These are phyloP conservation scores for Piromyces finnis DNA, from an alignment of 192 early-diverging fungal genomes.

Conservation along the genomic window DNA sequence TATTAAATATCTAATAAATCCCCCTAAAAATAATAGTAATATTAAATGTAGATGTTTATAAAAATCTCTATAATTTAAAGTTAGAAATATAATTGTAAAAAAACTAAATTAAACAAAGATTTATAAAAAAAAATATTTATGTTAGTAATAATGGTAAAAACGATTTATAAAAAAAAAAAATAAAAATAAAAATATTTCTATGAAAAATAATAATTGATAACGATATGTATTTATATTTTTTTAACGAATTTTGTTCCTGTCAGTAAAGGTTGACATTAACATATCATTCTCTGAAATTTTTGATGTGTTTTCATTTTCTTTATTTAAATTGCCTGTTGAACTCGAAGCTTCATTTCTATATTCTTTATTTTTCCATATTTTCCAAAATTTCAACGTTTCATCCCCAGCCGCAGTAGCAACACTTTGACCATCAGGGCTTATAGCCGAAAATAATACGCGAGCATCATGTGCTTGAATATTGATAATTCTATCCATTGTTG, in stretches of 20 bases:
- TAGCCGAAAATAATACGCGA: slow-evolving; percentile 18
- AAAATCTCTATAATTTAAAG: no score
- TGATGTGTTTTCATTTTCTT: not conserved
- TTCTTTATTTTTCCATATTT: slow-evolving; percentile 21
- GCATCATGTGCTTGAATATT: slow-evolving; percentile 31
- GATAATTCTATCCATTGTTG: slow-evolving; percentile 18
- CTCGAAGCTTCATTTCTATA: not conserved
- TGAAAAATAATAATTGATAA: no score
- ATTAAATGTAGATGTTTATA: no score
- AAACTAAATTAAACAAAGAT: no score
- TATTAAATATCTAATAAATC: no score
- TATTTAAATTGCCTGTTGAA: not conserved
- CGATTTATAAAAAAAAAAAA: no score
- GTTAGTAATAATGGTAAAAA: no score
- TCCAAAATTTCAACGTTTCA: slow-evolving; percentile 42
- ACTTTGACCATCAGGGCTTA: slow-evolving; percentile 34
- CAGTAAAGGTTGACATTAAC: not conserved
- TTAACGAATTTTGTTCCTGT: not conserved
- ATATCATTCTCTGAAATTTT: not conserved
- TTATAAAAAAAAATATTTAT: no score
- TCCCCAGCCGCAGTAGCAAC: slow-evolving; percentile 25
- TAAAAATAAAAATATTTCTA: no score
- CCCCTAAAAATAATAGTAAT: no score
- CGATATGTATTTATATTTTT: no score
- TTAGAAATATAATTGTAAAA: no score